Percentiles rank a stretch among this genome's conserved stretches.
Conservation (phyloP, 371 early-diverging fungal genomes). For the Lichtheimia ramosa region DNA sequence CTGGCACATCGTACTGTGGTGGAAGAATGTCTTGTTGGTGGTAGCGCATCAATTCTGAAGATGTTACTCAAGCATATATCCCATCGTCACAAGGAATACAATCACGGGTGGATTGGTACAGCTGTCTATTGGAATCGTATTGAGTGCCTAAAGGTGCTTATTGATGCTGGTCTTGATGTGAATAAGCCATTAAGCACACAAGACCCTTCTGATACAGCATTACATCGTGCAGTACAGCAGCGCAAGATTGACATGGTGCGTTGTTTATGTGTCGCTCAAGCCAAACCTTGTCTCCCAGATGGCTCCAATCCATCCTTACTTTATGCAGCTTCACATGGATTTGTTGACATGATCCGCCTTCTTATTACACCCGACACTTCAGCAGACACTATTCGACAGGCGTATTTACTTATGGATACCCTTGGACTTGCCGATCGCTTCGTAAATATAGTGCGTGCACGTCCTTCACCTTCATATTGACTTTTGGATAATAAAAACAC, state of each 20-base stretch:
- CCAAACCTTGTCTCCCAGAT: slow-evolving; percentile 23
- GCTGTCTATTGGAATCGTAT: slow-evolving; percentile 30
- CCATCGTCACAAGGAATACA: not conserved
- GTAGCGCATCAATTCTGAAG: slow-evolving; percentile 20
- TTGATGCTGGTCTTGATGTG: slow-evolving; percentile 22
- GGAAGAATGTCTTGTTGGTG: slow-evolving; percentile 31
- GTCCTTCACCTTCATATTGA: not conserved
- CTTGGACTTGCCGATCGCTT: not conserved
- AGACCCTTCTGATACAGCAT: slow-evolving; percentile 14
- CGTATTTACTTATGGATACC: slow-evolving; percentile 4
- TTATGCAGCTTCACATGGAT: slow-evolving; percentile 47
- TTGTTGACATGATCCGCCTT: slow-evolving; percentile 38
- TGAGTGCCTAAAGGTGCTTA: slow-evolving; percentile 27
- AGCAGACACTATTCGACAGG: slow-evolving; percentile 15
- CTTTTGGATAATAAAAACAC: no score
- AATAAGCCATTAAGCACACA: slow-evolving; percentile 4
- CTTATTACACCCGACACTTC: slow-evolving; percentile 33
- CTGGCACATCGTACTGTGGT: slow-evolving; percentile 15
- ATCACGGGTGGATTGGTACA: not conserved
- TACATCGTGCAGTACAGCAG: slow-evolving; percentile 43
- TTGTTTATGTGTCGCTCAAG: slow-evolving; percentile 21
- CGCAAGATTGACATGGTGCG: slow-evolving; percentile 47
- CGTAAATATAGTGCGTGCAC: not conserved
- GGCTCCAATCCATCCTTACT: slow-evolving; percentile 37
- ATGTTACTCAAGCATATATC: slow-evolving; percentile 16